Base-by-base conservation (phyloP, 1,284 basidiomycete species). In the Malassezia arunalokei region DNA sequence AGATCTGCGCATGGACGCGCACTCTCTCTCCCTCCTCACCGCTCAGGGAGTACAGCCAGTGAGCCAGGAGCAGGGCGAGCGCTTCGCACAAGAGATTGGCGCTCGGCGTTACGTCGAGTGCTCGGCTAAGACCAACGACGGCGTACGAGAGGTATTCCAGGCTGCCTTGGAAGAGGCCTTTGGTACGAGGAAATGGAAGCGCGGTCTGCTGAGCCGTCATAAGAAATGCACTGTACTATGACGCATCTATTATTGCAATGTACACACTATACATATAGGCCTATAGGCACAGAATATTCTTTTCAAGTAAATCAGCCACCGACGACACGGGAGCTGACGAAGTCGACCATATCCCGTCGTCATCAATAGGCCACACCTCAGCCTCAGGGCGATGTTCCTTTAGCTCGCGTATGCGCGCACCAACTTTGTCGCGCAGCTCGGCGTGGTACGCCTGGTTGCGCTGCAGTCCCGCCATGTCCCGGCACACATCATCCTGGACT, bases 71-170 rank as follows among this genome's bases (percentile, higher is more conserved):
- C 68, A 73, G 51, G 73, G 70, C 24, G 54, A 57, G 40, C 77
- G 77, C 40, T 83, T 94, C 14, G 88, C 90, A 12, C 81, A 81
- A 62, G 87, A 94, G 69, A 95, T 98, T 54, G 87, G 88, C 20
- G 91, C 92, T n/a, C 83, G 82, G 43, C 64, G 74, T 73, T 96
- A 96, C 73, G 78, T 87, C 59, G 91, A 99, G 76, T 99, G 92
- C 76, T 88, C 85, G 17, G 87, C 92, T 42, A 92, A 94, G 78
- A 83, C 84, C 20, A 86, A 87, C 12, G 78, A 79, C 28, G 89
- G 89, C 37, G 89, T 98, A 30, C 82, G 85, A 57, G 87, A 92
- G 51, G 91, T 98, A 41, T 99, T 99, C 75, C 81, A 85, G 56
- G 80, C 86, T 8, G 92, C 92, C 5, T 76, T 95, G 49, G 82